A percentile compares a stretch with the other conserved stretches of the same genome.
phyloP scores from a whole-genome alignment of 2,329 filamentous ascomycete genomes.

The Pseudofabraea citricarpa region DNA sequence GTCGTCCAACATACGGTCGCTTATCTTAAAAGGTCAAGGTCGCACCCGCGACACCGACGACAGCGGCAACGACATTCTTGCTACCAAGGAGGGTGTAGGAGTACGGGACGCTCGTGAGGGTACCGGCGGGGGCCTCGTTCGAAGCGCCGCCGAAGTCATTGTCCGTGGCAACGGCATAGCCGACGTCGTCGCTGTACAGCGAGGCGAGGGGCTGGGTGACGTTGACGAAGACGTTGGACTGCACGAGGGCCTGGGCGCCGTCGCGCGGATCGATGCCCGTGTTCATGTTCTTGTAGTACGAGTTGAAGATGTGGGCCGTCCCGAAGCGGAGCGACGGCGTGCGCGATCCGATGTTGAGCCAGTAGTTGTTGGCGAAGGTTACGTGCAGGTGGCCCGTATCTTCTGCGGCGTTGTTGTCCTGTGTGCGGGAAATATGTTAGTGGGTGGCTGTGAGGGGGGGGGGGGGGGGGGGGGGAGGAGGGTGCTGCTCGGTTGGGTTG shows the following conservation, averaged over 20 bases:
- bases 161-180: constrained; percentile 38
- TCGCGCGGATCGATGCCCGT: constrained; percentile 53
- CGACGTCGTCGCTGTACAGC: constrained; percentile 12
- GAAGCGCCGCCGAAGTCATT: constrained; percentile 41
- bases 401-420: constrained; percentile 20
- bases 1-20: too few species aligned
- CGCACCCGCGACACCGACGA: constrained; percentile 29
- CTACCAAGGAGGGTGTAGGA: constrained; percentile 47
- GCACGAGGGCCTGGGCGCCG: constrained; percentile 53
- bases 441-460: too few species aligned
- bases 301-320: constrained; percentile 57
- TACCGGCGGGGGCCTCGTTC: constrained; percentile 46
- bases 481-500: too few species aligned
- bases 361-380: constrained; percentile 22
- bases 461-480: too few species aligned
- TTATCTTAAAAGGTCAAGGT: constrained; percentile 30
- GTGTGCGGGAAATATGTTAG: too few species aligned
- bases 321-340: constrained; percentile 61
- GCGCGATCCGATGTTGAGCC: constrained; percentile 16
- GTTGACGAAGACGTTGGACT: constrained; percentile 48
- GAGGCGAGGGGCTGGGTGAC: constrained; percentile 32
- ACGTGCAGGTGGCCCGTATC: constrained; percentile 23
- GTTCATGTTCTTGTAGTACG: constrained; percentile 38
- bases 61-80: constrained; percentile 36
- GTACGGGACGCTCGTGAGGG: constrained; percentile 45